Evolutionary conservation across 768 basidiomycete genomes (phyloP).

Genomic region (Lactifluus rugatus): DNA sequence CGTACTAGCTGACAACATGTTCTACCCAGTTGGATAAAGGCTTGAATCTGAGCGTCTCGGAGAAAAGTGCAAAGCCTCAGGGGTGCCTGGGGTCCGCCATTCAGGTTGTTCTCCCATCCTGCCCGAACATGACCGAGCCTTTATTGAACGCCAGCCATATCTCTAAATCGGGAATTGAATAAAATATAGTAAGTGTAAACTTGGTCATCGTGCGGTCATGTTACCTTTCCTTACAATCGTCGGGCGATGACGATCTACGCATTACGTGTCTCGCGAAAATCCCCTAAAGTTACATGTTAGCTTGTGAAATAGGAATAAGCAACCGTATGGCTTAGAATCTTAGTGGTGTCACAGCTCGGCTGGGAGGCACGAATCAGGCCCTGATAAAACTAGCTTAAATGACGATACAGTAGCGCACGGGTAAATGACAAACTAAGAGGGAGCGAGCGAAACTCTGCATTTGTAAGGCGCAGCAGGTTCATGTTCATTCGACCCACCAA

Average conservation of each 20-base stretch:
- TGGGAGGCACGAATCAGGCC: not conserved
- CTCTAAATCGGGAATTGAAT: not conserved
- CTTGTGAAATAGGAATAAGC: not conserved
- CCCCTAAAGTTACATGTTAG: not conserved
- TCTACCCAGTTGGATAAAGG: not conserved
- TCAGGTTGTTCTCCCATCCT: slow-evolving; percentile 4
- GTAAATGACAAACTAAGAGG: not conserved
- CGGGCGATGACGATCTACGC: not conserved
- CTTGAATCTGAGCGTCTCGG: not conserved
- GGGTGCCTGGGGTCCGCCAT: slow-evolving; percentile 7
- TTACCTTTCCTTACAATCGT: not conserved
- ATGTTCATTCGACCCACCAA: too few species aligned
- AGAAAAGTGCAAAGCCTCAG: not conserved
- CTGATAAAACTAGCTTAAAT: not conserved
- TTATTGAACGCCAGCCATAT: not conserved
- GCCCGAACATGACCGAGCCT: slow-evolving; percentile 5
- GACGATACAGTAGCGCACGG: too few species aligned
- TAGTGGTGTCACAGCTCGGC: too few species aligned
- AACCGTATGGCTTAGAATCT: not conserved
- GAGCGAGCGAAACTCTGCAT: too few species aligned
- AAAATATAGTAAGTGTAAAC: not conserved
- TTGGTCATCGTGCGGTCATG: not conserved
- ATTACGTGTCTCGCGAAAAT: not conserved
- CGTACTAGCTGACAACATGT: not conserved
- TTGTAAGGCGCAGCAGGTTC: not conserved